Percentiles rank a stretch among this genome's conserved stretches.
phyloP scores from a whole-genome alignment of 768 basidiomycete species.

The Mycena filopes region DNA sequence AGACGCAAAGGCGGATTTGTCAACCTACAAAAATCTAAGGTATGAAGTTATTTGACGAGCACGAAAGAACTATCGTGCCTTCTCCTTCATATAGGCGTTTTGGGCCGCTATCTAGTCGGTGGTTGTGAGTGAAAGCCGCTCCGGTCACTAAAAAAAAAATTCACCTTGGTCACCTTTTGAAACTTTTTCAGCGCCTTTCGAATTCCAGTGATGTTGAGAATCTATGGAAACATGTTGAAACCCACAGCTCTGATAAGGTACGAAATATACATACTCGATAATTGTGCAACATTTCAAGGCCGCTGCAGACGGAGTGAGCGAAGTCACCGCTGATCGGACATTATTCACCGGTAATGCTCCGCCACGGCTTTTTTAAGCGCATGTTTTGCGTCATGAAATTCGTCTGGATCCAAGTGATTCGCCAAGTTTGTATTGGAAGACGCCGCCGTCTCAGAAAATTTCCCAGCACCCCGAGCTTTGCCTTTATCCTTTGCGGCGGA shows the following conservation, averaged over 20 bases:
- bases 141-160: constrained; percentile 3
- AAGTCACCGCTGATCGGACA: neutral
- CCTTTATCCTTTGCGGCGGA: constrained; percentile 17
- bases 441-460: neutral
- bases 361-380: constrained; percentile 84
- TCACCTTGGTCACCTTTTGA: constrained; percentile 79
- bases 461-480: constrained; percentile 9
- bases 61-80: constrained; percentile 64
- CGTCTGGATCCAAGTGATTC: constrained; percentile 66
- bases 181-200: constrained; percentile 89
- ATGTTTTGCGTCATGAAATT: constrained; percentile 87
- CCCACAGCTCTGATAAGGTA: neutral
- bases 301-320: constrained; percentile 50
- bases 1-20: constrained; percentile 73
- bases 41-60: too few relatives aligned
- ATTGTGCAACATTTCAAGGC: constrained; percentile 86
- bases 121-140: neutral
- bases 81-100: constrained; percentile 83
- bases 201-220: constrained; percentile 91
- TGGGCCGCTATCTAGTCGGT: constrained; percentile 68
- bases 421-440: constrained; percentile 3
- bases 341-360: constrained; percentile 82
- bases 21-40: constrained; percentile 59
- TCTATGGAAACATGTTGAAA: constrained; percentile 49
- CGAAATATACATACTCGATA: constrained; percentile 71